Evolutionary conservation across 306 rosid genomes (phyloP).

Genomic region (Albizia julibrissin): DNA sequence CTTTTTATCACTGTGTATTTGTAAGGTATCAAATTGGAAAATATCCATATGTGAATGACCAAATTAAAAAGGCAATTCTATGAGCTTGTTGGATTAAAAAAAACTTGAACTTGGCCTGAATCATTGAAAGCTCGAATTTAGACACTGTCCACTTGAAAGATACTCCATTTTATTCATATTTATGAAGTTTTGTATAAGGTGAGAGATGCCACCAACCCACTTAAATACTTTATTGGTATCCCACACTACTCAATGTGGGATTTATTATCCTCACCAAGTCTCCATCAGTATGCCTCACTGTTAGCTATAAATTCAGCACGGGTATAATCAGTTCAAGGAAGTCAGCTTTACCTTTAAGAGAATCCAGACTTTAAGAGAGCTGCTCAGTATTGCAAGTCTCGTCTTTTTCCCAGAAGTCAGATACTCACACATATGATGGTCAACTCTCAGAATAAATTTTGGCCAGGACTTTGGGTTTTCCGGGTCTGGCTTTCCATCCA

Average conservation of each 20-base stretch:
- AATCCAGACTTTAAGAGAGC: conserved; percentile 97
- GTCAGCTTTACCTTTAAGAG: conserved; percentile 68
- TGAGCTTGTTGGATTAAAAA: neutral
- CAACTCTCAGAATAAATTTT: conserved; percentile 79
- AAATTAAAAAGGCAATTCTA: neutral
- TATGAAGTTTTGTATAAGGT: neutral
- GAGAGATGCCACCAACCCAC: neutral
- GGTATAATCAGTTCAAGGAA: conserved; percentile 5
- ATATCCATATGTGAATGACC: neutral
- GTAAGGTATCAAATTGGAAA: neutral
- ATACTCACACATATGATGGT: conserved; percentile 81
- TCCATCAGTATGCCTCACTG: neutral
- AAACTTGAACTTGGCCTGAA: neutral
- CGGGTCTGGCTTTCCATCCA: conserved; percentile 63
- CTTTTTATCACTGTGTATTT: neutral
- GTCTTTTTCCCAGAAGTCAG: conserved; percentile 82
- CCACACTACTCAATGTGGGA: neutral
- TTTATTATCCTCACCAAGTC: neutral
- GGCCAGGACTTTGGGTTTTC: conserved; percentile 91
- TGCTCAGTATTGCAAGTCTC: conserved; percentile 84
- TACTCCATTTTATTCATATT: neutral
- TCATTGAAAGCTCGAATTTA: neutral
- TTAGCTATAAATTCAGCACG: conserved; percentile 14
- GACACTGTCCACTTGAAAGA: neutral
- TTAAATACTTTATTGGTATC: neutral